phyloP scores from a whole-genome alignment of 441 rosid genomes.

The Codiaeum variegatum region DNA sequence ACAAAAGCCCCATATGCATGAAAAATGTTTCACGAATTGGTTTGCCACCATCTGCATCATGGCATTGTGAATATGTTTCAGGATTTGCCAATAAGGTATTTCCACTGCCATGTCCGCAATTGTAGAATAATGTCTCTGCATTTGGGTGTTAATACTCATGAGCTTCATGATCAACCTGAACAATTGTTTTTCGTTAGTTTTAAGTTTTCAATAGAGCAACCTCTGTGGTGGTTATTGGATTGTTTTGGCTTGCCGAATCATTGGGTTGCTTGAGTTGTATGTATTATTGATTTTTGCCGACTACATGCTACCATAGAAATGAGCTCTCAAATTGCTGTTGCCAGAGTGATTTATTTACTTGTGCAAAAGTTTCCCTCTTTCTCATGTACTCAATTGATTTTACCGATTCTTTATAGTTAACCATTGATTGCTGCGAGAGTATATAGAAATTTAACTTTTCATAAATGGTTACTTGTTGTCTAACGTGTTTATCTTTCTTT shows the following conservation, averaged over 20 bases:
- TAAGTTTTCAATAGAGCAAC: neutral
- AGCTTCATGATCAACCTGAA: constrained; percentile 10
- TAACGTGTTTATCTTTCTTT: neutral
- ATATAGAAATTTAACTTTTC: too few species aligned
- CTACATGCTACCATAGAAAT: neutral
- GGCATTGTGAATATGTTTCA: constrained; percentile 79
- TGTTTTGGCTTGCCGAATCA: neutral
- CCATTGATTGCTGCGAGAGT: constrained; percentile 4
- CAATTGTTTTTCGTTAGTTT: neutral
- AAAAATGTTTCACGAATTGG: constrained; percentile 64
- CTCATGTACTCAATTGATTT: neutral
- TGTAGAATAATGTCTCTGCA: constrained; percentile 42
- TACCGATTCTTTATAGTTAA: neutral
- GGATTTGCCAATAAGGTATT: constrained; percentile 52
- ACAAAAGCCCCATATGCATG: constrained; percentile 79
- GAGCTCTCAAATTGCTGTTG: constrained; percentile 2
- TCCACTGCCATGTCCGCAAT: constrained; percentile 63
- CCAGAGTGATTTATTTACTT: neutral
- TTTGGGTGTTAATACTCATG: constrained; percentile 34
- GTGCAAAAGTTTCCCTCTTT: neutral
- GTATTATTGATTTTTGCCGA: neutral
- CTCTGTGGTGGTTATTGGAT: neutral
- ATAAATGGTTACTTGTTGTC: neutral
- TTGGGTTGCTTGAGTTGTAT: neutral
- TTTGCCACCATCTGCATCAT: constrained; percentile 36